These are phyloP conservation scores for Escovopsis sp. DNA, from an alignment of 2,329 filamentous ascomycete genomes.

Conservation along the genomic window DNA sequence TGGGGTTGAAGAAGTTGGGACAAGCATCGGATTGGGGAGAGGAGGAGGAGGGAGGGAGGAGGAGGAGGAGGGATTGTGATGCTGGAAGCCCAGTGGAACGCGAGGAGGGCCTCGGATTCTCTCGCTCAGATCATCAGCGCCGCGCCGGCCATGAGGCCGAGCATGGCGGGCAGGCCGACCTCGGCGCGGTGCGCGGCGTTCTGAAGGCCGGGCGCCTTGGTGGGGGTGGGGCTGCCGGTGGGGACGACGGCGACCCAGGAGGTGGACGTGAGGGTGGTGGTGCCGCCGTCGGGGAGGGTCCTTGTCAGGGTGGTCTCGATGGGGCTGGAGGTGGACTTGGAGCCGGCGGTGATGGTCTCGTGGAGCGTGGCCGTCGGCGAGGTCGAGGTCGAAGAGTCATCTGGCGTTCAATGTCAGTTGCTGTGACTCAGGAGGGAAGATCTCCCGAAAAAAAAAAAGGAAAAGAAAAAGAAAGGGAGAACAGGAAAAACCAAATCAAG, in stretches of 20 bases:
- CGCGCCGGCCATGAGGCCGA: slow-evolving; percentile 15
- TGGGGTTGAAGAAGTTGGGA: slow-evolving; percentile 1
- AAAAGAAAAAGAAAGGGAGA: no score
- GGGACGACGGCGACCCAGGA: slow-evolving; percentile 32
- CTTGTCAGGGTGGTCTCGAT: slow-evolving; percentile 30
- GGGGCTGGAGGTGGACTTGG: slow-evolving; percentile 20
- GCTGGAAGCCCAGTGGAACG: no score
- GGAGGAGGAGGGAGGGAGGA: neutral
- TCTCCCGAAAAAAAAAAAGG: neutral
- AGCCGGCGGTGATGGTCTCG: slow-evolving; percentile 20
- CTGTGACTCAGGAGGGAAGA: neutral
- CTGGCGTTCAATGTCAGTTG: neutral
- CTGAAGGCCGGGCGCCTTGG: slow-evolving; percentile 22
- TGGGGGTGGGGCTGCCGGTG: slow-evolving; percentile 14
- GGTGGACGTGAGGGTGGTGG: slow-evolving; percentile 33
- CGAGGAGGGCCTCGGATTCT: neutral
- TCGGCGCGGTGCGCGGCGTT: slow-evolving; percentile 17
- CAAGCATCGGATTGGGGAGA: neutral
- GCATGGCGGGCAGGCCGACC: slow-evolving; percentile 12
- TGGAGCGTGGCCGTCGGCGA: slow-evolving; percentile 7
- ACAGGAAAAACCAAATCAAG: no score
- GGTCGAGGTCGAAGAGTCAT: slow-evolving; percentile 5
- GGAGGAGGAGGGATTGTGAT: no score
- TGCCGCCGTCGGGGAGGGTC: slow-evolving; percentile 28
- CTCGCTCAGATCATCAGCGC: slow-evolving; percentile 14